Percentiles rank a stretch among this genome's conserved stretches.
Evolutionary conservation across 768 basidiomycete species (phyloP).

Genomic region (Collybia nuda): DNA sequence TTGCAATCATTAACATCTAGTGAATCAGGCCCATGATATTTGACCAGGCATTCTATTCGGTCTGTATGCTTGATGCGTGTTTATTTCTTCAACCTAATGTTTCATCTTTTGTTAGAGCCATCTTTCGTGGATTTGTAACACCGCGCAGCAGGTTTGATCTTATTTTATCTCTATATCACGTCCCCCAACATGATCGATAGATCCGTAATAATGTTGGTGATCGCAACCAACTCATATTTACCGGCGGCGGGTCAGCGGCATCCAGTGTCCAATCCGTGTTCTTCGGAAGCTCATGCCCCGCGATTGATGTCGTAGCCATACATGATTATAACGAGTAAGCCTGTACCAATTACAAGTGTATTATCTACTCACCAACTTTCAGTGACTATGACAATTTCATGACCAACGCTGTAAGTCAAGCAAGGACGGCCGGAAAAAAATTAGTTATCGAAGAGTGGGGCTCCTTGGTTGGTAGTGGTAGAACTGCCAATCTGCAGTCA

Average conservation of each 20-base stretch:
- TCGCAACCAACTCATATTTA: constrained; percentile 22
- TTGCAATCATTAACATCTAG: background rate
- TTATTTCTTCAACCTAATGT: too few species aligned
- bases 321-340: constrained; percentile 33
- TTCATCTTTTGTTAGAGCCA: too few species aligned
- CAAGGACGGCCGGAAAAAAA: constrained; percentile 31
- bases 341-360: background rate
- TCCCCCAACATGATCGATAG: background rate
- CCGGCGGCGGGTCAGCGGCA: constrained; percentile 22
- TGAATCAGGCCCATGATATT: constrained; percentile 22
- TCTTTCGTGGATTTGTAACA: constrained; percentile 16
- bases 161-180: background rate
- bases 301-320: constrained; percentile 34
- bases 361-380: background rate
- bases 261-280: constrained; percentile 21
- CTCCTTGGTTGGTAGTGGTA: constrained; percentile 23
- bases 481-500: constrained; percentile 30
- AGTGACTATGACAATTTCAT: constrained; percentile 24
- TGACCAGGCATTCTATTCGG: constrained; percentile 20
- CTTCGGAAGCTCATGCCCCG: constrained; percentile 19
- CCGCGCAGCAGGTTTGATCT: constrained; percentile 17
- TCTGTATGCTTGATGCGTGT: constrained; percentile 14
- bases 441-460: constrained; percentile 38
- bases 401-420: constrained; percentile 25
- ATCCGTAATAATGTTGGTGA: constrained; percentile 24